Base-by-base conservation (phyloP, 768 basidiomycete genomes). In the Auriscalpium orientale region DNA sequence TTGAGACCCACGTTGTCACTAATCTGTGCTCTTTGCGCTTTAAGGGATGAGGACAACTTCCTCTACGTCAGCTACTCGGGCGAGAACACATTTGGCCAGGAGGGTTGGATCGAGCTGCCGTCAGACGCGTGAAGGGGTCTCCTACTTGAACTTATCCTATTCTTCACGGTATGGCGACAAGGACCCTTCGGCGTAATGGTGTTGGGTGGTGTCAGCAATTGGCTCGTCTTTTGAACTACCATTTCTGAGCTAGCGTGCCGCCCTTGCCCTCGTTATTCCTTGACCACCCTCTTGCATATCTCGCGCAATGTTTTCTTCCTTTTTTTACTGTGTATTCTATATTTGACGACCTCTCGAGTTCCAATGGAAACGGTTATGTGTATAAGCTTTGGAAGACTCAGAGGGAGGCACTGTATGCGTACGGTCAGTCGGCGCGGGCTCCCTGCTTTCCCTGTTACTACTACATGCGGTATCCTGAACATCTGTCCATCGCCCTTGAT, bases 41-140 rank as follows among this genome's bases (percentile, higher is more conserved):
- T 18, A 60, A 98, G 95, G 81, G 97, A 99, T 64, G 97, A 99
- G 70, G 97, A 99, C 70, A 93, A 94, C 60, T 99, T 99, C 82
- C 79, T 99, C 44, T 99, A 98, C 68, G 94, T 99, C 58, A 91
- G 91, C 68, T 98, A 98, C 77, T 97, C 94, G 40, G 95, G 95
- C 57, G 95, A 97, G 88, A 97, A 97, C 74, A 94, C 91, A 37
- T 97, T 97, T 65, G 92, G 94, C 50, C 56, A 49, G 55, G 56
- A 53, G 46, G 61, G 49, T 12, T 62, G 61, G 61, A 51, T 56
- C 47, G 61, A 62, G 34, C 18, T 62, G 45, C 51, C 59, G 43
- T 60, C 48, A 50, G 59, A 62, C 55, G 51, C 54, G 40, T 62
- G 59, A 62, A 50, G 43, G 13, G 20, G 20, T 35, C 40, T 28